Conservation (phyloP, 768 basidiomycete species). For the Boletus bicolor region DNA sequence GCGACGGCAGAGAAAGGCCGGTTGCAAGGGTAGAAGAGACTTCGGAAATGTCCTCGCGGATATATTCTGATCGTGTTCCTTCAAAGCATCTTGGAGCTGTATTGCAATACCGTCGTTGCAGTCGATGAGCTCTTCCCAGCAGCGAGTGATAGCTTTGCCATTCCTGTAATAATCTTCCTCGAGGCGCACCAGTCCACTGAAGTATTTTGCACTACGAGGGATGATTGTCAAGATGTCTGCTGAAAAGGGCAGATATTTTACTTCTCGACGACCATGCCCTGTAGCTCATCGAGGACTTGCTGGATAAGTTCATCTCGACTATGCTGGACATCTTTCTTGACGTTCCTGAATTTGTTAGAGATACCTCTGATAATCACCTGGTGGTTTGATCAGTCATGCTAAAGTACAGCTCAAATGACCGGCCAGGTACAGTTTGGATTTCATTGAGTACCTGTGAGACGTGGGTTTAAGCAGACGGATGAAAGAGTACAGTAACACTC, state of each 20-base stretch:
- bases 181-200: constrained; percentile 52
- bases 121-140: constrained; percentile 43
- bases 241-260: constrained; percentile 4
- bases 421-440: constrained; percentile 41
- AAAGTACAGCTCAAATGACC: background rate
- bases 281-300: constrained; percentile 43
- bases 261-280: constrained; percentile 38
- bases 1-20: constrained; percentile 10
- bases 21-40: constrained; percentile 37
- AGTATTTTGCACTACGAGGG: constrained; percentile 43
- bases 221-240: constrained; percentile 2
- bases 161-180: constrained; percentile 51
- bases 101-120: constrained; percentile 35
- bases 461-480: background rate
- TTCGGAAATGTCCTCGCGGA: constrained; percentile 51
- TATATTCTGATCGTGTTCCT: constrained; percentile 46
- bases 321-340: constrained; percentile 43
- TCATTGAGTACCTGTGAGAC: constrained; percentile 44
- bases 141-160: constrained; percentile 38
- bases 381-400: constrained; percentile 14
- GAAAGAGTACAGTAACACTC: constrained; percentile 9
- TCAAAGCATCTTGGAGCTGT: constrained; percentile 38
- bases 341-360: constrained; percentile 43
- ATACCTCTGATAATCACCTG: constrained; percentile 51
- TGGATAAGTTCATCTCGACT: constrained; percentile 47